phyloP scores from a whole-genome alignment of 106 monocot species.

The Dendrobium chrysotoxum region DNA sequence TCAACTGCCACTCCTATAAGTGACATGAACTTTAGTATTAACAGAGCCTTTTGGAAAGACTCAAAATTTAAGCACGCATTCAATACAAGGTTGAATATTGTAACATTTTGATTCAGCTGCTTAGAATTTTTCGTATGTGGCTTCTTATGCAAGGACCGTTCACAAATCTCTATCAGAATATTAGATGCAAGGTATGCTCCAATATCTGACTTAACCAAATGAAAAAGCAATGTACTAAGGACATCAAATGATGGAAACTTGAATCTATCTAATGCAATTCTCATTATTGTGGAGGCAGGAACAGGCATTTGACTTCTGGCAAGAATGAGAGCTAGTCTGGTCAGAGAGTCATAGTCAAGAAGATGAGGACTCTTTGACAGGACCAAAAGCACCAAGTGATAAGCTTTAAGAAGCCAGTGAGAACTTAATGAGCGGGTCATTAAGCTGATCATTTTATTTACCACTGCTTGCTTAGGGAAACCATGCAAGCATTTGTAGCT shows the following conservation, averaged over 20 bases:
- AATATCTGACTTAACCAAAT: conserved; percentile 62
- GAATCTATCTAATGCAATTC: conserved; percentile 43
- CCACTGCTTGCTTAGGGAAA: conserved; percentile 33
- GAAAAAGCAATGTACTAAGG: conserved; percentile 36
- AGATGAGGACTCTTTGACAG: conserved; percentile 30
- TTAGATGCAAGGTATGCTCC: conserved; percentile 62
- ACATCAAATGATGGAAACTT: conserved; percentile 39
- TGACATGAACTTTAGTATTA: conserved; percentile 57
- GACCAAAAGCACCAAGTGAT: conserved; percentile 35
- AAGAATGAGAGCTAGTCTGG: conserved; percentile 46
- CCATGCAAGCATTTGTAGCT: conserved; percentile 46
- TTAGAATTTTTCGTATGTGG: conserved; percentile 12
- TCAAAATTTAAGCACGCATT: conserved; percentile 42
- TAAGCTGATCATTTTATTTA: conserved; percentile 39
- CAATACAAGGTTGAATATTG: conserved; percentile 74
- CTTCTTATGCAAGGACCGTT: conserved; percentile 14
- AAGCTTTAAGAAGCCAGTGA: conserved; percentile 54
- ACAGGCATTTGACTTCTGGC: conserved; percentile 61
- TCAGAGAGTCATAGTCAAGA: conserved; percentile 40
- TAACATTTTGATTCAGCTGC: conserved; percentile 28
- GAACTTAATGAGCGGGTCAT: conserved; percentile 39
- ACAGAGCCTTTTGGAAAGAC: conserved; percentile 41
- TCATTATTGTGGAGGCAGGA: conserved; percentile 40
- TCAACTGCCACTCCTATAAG: conserved; percentile 47
- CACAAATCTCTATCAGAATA: conserved; percentile 68